Conservation (phyloP, 2,329 filamentous ascomycete species). For the Cladosporium sp. region DNA sequence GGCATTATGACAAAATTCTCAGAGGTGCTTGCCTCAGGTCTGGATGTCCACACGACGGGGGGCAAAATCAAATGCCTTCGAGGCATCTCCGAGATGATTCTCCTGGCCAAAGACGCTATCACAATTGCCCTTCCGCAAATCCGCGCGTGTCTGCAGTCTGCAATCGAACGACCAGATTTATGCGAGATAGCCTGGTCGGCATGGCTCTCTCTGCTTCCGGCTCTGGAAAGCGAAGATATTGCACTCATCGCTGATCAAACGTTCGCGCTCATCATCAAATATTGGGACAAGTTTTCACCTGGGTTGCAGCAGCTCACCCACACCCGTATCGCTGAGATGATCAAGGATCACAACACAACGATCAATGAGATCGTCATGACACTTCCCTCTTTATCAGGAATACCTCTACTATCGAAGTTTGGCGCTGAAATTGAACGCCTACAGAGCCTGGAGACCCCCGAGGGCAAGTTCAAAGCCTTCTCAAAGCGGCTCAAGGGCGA, state of each 20-base stretch:
- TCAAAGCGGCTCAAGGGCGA: conserved; percentile 71
- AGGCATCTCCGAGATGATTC: conserved; percentile 84
- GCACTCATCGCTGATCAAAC: conserved; percentile 78
- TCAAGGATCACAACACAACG: conserved; percentile 55
- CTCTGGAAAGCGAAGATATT: conserved; percentile 72
- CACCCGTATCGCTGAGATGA: conserved; percentile 57
- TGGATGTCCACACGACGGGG: conserved; percentile 13
- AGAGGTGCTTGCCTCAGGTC: conserved; percentile 63
- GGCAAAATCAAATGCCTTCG: conserved; percentile 74
- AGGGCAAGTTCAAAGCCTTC: conserved; percentile 65
- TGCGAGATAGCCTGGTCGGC: conserved; percentile 72
- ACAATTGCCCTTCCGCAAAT: conserved; percentile 84
- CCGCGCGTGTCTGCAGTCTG: conserved; percentile 83
- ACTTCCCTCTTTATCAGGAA: conserved; percentile 69
- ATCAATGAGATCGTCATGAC: conserved; percentile 64
- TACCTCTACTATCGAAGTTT: conserved; percentile 62
- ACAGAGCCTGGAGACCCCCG: conserved; percentile 58
- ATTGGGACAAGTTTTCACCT: conserved; percentile 65
- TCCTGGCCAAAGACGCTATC: conserved; percentile 64
- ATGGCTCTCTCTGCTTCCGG: conserved; percentile 72
- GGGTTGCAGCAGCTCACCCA: conserved; percentile 55
- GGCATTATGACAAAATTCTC: conserved; percentile 81
- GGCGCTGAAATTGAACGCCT: conserved; percentile 60
- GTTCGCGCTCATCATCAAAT: conserved; percentile 75
- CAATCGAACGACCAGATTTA: conserved; percentile 68